A percentile compares a stretch with the other conserved stretches of the same genome.
phyloP scores from a whole-genome alignment of 371 early-diverging fungal species.

The Apophysomyces ossiformis region DNA sequence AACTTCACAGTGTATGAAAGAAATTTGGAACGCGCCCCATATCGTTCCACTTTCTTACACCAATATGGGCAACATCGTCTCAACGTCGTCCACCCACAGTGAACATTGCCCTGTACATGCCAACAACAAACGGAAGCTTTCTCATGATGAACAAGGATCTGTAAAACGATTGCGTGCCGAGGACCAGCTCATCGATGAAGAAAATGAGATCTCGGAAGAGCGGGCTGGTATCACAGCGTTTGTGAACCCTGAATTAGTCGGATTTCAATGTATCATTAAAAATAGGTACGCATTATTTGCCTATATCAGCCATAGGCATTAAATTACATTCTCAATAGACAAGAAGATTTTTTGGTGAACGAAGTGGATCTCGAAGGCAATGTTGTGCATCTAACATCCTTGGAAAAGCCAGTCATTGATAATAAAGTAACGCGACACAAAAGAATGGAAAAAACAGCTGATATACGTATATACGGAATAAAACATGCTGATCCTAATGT shows the following conservation, averaged over 20 bases:
- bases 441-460: too few relatives aligned
- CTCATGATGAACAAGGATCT: constrained; percentile 18
- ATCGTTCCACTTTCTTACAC: not conserved
- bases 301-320: not conserved
- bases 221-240: constrained; percentile 82
- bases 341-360: constrained; percentile 90
- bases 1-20: too few relatives aligned
- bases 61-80: constrained; percentile 19
- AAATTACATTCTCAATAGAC: constrained; percentile 12
- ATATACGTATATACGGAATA: not conserved
- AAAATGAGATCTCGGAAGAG: constrained; percentile 48
- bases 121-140: constrained; percentile 20
- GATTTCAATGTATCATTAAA: constrained; percentile 80
- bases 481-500: not conserved
- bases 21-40: not conserved
- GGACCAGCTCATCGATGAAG: not conserved
- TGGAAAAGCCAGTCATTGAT: constrained; percentile 26
- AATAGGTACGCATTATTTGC: constrained; percentile 56
- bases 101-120: constrained; percentile 5
- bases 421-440: not conserved
- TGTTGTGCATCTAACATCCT: constrained; percentile 66
- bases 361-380: constrained; percentile 86
- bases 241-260: constrained; percentile 62
- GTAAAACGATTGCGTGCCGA: constrained; percentile 21
- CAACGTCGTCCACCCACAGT: constrained; percentile 15